Evolutionary conservation across 1,284 basidiomycete genomes (phyloP), one percentile per base, ranked within the genome.

Genomic region (Rhodotorula sp.): DNA sequence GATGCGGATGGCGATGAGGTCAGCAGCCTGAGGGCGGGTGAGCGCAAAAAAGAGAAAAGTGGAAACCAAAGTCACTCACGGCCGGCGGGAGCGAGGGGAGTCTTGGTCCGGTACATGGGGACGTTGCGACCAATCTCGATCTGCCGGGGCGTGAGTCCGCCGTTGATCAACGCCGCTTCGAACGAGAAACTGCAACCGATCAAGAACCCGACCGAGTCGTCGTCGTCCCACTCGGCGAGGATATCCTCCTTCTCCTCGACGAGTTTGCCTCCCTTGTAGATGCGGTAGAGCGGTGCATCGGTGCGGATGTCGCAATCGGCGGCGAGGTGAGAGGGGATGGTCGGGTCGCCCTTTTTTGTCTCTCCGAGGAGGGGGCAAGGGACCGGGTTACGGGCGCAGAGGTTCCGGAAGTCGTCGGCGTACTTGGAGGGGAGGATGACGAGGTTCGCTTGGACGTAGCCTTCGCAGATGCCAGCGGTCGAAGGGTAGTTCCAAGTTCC

Each of bases 101-200:
- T 51, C 20, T 48, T 59, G 29, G 69, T 70, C 68, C 69, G 68
- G 73, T 79, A 81, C 79, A 80, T 80, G 2, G 80, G 78, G 1
- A 79, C 79, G 48, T 78, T 79, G 6, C 67, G 48, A 5, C 67
- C 66, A 18, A 75, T 54, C 58, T 77, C 77, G n/a, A 77, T 72
- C 64, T 80, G 79, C 12, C 79, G 65, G 5, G 76, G 76, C 5
- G 43, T 48, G 8, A 79, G 62, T 0, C 78, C 79, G 1, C 64
- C 67, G 8, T 8, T 57, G 15, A 16, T 43, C 16, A 81, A 69
- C 3, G 79, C 79, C 34, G 75, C 65, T 52, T 81, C 80, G 59
- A 81, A 81, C 12, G 78, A 76, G 71, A 76, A 80, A 0, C 73
- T 77, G 75, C 80, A 81, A 7, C 80, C 80, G 70, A 81, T 75